Base-by-base conservation (phyloP, 1,284 basidiomycete genomes). In the Inonotus hispidus region DNA sequence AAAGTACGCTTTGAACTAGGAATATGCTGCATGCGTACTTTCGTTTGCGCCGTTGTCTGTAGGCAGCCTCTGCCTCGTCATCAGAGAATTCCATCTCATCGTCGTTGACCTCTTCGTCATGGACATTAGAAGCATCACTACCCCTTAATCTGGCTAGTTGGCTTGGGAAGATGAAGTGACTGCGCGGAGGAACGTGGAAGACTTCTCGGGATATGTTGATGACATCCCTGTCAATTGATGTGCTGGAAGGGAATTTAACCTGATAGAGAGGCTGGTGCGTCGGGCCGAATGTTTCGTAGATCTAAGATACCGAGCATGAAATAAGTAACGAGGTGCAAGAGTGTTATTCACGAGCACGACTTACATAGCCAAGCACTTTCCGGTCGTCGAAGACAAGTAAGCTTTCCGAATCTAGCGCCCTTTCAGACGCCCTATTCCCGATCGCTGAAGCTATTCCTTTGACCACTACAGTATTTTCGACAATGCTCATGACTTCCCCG, bases 251-350 rank as follows among this genome's bases (percentile, higher is more conserved):
- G 73, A 89, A 91, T 70, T 80, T 85, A 62, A 95, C 78, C 68
- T 93, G 89, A 69, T 95, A 95, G 57, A 95, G 74, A 1, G 93
- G 93, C 66, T 89, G 85, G 43, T 81, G 79, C 2, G 94, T 92
- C 0, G 93, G 92, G 2, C 93, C 93, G 72, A 95, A 95, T 0
- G 93, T 95, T 73, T 95, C 93, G 68, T 87, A 92, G 53, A 95
- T 77, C 91, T 93, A 65, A 60, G 66, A 61, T 60, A 66, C 27
- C n/a, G 11, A 62, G 8, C 32, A 32, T 32, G 32, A 32, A 52
- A 32, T 11, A 25, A 19, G n/a, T n/a, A 64, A 70, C 8, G 38
- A 21, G 25, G 45, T 16, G 14, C 27, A 29, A 14, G 2, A 27
- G 25, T 32, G 8, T 3, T 32, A 32, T 8, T 25, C 23, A 49